A percentile compares a stretch with the other conserved stretches of the same genome.
Evolutionary conservation across 345 rosid species (phyloP).

Genomic region (Salix dunnii): DNA sequence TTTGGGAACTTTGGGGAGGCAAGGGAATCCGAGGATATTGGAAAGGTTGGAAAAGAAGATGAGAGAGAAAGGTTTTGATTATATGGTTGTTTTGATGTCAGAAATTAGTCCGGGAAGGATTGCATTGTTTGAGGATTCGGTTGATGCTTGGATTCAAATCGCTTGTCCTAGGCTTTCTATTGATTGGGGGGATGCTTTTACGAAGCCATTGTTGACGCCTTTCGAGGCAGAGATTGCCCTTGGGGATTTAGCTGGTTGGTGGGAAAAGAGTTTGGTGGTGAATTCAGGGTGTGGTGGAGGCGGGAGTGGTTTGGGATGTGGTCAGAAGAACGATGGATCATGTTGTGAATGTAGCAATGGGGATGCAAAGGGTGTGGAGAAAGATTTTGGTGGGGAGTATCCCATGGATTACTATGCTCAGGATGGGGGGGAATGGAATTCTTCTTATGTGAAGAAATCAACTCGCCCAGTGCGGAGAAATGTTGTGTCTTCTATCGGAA

Average conservation of each 20-base stretch:
- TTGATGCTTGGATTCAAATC: constrained; percentile 94
- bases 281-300: constrained; percentile 15
- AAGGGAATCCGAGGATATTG: constrained; percentile 78
- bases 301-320: constrained; percentile 14
- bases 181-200: constrained; percentile 95
- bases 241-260: constrained; percentile 73
- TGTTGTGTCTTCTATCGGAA: not conserved
- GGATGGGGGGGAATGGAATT: constrained; percentile 96
- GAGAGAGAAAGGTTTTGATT: constrained; percentile 58
- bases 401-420: constrained; percentile 97
- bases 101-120: constrained; percentile 73
- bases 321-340: constrained; percentile 19
- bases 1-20: constrained; percentile 92
- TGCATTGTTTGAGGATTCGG: constrained; percentile 71
- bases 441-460: constrained; percentile 66
- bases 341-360: constrained; percentile 38
- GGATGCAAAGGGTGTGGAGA: constrained; percentile 13
- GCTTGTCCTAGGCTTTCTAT: constrained; percentile 94
- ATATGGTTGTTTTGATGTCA: constrained; percentile 68
- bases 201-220: constrained; percentile 70
- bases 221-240: constrained; percentile 90
- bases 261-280: constrained; percentile 43
- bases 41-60: constrained; percentile 75
- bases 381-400: constrained; percentile 50
- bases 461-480: constrained; percentile 34